Evolutionary conservation across 179 eudicot genomes (phyloP).

Genomic region (Spinacia oleracea): DNA sequence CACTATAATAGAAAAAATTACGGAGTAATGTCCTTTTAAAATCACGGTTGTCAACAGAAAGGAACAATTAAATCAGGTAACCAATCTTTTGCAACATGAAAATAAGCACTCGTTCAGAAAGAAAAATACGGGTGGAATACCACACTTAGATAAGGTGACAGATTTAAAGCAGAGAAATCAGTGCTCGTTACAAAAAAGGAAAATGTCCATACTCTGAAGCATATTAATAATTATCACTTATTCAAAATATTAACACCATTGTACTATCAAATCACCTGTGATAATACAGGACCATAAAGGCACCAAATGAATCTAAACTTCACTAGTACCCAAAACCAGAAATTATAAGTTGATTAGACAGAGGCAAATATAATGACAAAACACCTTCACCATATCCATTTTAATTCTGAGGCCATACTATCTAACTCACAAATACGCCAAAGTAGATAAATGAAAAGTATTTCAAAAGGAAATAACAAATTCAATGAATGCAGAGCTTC

Average conservation of each 20-base stretch:
- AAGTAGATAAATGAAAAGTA: too few species aligned
- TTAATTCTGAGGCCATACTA: too few species aligned
- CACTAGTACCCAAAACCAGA: not conserved
- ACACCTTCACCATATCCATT: not conserved
- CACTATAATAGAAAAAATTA: too few species aligned
- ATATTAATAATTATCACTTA: not conserved
- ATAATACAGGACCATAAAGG: not conserved
- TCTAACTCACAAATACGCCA: too few species aligned
- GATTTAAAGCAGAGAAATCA: not conserved
- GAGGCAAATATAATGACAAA: not conserved
- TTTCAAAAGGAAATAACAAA: too few species aligned
- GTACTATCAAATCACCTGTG: not conserved
- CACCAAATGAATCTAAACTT: not conserved
- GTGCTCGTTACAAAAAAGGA: not conserved
- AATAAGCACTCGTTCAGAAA: not conserved
- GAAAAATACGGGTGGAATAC: not conserved
- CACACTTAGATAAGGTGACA: not conserved
- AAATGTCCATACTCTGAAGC: not conserved
- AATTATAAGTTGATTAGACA: not conserved
- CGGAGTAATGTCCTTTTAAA: not conserved
- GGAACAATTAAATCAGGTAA: not conserved
- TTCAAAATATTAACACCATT: not conserved
- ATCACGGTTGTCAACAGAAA: not conserved
- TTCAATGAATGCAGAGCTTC: too few species aligned
- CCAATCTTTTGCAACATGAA: not conserved